These are phyloP conservation scores for Penicillium sp. DNA, from an alignment of 2,329 filamentous ascomycete species.

Conservation along the genomic window DNA sequence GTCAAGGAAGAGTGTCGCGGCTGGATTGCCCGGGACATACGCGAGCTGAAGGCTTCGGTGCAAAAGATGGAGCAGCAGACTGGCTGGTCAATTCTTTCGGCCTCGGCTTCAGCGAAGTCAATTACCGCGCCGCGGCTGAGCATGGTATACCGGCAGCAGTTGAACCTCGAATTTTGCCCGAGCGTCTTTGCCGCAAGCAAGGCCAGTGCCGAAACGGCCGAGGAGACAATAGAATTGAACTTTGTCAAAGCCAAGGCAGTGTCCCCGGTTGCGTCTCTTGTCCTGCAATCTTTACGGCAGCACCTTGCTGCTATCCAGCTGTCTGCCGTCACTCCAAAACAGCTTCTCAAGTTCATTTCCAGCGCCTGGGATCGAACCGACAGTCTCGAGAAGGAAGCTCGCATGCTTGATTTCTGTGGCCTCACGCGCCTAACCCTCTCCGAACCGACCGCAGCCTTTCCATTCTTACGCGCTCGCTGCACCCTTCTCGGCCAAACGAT, in stretches of 20 bases:
- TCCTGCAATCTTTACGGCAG: slow-evolving; percentile 38
- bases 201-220: slow-evolving; percentile 19
- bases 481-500: slow-evolving; percentile 29
- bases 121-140: slow-evolving; percentile 31
- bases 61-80: slow-evolving; percentile 36
- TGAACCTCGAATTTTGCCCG: slow-evolving; percentile 40
- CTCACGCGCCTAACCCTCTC: slow-evolving; percentile 36
- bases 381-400: slow-evolving; percentile 39
- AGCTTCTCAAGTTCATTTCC: slow-evolving; percentile 38
- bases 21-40: slow-evolving; percentile 79
- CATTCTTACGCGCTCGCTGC: slow-evolving; percentile 33
- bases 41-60: slow-evolving; percentile 56
- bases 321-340: slow-evolving; percentile 30
- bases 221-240: slow-evolving; percentile 30
- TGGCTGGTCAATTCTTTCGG: slow-evolving; percentile 42
- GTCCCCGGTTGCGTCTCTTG: slow-evolving; percentile 36
- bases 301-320: slow-evolving; percentile 34
- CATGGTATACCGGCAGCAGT: slow-evolving; percentile 39
- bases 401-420: slow-evolving; percentile 41
- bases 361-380: slow-evolving; percentile 39
- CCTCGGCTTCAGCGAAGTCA: slow-evolving; percentile 22
- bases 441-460: slow-evolving; percentile 20
- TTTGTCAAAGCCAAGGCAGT: slow-evolving; percentile 20
- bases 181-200: slow-evolving; percentile 27
- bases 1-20: slow-evolving; percentile 82